Base-by-base conservation (phyloP, 1,139 yeast genomes). In the Geotrichum candidum region DNA sequence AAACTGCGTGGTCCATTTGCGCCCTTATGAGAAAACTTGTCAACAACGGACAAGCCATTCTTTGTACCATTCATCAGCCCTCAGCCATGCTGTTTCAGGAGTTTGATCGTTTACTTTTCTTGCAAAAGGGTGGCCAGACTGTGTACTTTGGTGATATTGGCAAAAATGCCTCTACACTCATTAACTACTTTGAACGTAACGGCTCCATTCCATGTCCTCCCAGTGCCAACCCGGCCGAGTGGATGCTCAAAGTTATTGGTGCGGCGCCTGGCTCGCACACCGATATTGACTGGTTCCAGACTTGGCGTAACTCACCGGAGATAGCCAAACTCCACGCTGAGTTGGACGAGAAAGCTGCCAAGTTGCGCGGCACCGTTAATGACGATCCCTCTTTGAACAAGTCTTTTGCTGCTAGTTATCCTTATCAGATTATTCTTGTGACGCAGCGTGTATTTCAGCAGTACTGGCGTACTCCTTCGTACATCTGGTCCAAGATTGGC, bases 1-100 rank as follows among this genome's bases (percentile, higher is more conserved):
- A 90, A 75, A 87, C 96, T 62, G 95, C 96, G 9, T 88, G 96
- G 96, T 84, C 94, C 27, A 84, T 88, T 69, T 85, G 90, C 73
- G 84, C 85, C 71, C 79, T 88, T 73, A 82, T 88, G 83, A 82
- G 89, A 74, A 86, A 85, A 72, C 79, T 88, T 62, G 88, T 94
- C 23, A 79, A 83, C 71, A 85, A 85, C 67, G 96, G 96, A 31
- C 96, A 88, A 74, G 92, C 96, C 53, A 85, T 88, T 69, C 76
- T 88, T 71, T 88, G 94, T 77, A 88, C 95, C 11, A 88, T 88
- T 66, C 95, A 88, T 73, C 95, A 88, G 74, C 95, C 95, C 63
- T 86, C 92, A 3, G 92, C 95, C 53, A 80, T 86, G 60, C 76
- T 88, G 70, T 80, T 88, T 76, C 87, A 87, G 72, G 89, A 87